phyloP scores from a whole-genome alignment of 441 rosid species.

The Brassica hybrid region DNA sequence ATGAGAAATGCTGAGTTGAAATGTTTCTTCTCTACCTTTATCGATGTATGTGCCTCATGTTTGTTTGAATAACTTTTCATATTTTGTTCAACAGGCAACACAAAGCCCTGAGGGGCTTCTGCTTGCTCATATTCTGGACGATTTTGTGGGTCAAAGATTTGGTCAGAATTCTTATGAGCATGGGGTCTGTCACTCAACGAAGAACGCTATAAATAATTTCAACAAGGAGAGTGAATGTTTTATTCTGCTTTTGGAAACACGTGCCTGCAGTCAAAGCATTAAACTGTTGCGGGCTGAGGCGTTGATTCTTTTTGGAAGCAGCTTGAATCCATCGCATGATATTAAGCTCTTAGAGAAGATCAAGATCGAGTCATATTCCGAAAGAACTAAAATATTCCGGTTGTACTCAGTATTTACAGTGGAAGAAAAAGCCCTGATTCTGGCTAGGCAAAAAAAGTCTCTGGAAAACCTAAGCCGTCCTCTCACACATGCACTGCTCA shows the following conservation, averaged over 20 bases:
- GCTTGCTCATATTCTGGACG: conserved; percentile 89
- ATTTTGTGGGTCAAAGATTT: conserved; percentile 76
- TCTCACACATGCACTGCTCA: conserved; percentile 66
- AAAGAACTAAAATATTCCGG: conserved; percentile 75
- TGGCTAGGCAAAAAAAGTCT: conserved; percentile 65
- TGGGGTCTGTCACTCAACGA: conserved; percentile 59
- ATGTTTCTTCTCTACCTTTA: conserved; percentile 1
- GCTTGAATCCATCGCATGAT: conserved; percentile 80
- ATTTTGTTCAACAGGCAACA: conserved; percentile 57
- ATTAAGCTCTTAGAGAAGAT: conserved; percentile 74
- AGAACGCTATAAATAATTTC: conserved; percentile 68
- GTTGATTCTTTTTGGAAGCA: conserved; percentile 81
- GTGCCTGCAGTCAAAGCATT: conserved; percentile 78
- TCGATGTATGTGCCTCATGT: conserved; percentile 8
- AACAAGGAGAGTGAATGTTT: conserved; percentile 74
- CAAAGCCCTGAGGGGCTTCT: conserved; percentile 58
- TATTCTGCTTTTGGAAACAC: conserved; percentile 84
- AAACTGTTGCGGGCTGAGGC: conserved; percentile 76
- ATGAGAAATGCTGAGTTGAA: conserved; percentile 8
- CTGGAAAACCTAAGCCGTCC: conserved; percentile 53
- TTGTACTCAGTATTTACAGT: conserved; percentile 72
- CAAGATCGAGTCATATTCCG: conserved; percentile 62
- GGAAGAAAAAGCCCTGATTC: conserved; percentile 80
- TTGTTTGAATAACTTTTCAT: conserved; percentile 21
- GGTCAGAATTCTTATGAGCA: conserved; percentile 82